Percentiles rank a stretch among this genome's conserved stretches.
Evolutionary conservation across 345 rosid genomes (phyloP).

Genomic region (Gossypium arboreum): DNA sequence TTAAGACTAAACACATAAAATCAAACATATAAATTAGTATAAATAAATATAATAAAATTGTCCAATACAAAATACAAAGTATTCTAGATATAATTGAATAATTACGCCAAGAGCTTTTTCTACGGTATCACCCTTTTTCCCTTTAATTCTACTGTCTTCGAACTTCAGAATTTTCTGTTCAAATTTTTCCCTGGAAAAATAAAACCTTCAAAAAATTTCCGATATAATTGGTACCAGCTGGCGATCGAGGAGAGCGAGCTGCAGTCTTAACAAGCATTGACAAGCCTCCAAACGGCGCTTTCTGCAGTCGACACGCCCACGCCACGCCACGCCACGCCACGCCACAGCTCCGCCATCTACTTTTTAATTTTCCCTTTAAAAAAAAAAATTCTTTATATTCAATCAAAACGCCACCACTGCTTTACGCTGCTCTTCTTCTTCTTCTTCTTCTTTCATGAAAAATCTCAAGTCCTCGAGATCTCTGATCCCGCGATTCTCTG

Average conservation of each 20-base stretch:
- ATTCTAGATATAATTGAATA: too few species aligned
- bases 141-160: too few species aligned
- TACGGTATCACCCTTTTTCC: too few species aligned
- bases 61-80: too few species aligned
- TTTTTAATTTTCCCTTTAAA: background rate
- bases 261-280: background rate
- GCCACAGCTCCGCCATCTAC: slow-evolving; percentile 1
- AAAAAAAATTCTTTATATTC: background rate
- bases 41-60: too few species aligned
- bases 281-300: slow-evolving; percentile 28
- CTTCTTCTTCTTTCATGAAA: background rate
- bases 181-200: too few species aligned
- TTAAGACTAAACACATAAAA: too few species aligned
- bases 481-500: slow-evolving; percentile 16
- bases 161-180: too few species aligned
- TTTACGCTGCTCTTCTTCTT: background rate
- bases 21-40: too few species aligned
- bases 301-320: slow-evolving; percentile 32
- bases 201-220: too few species aligned
- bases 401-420: background rate
- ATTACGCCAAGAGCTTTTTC: too few species aligned
- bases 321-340: background rate
- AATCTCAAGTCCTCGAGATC: background rate
- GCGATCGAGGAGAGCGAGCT: slow-evolving; percentile 24
- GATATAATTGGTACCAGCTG: slow-evolving; percentile 22